Evolutionary conservation across 805 yeast genomes (phyloP).

Genomic region (Starmerella apis): DNA sequence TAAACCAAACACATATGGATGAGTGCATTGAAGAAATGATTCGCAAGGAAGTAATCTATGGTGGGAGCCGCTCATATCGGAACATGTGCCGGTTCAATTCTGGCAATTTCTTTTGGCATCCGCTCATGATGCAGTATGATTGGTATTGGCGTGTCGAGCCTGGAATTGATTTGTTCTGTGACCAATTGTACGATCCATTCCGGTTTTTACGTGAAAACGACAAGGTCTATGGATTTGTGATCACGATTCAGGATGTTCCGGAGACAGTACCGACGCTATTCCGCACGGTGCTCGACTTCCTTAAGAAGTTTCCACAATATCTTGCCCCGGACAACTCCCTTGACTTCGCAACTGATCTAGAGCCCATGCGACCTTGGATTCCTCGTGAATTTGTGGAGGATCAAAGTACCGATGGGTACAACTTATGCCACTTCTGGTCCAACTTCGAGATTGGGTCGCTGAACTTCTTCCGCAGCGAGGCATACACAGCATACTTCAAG

Average conservation of each 20-base stretch:
- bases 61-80: conserved; percentile 57
- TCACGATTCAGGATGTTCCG: conserved; percentile 68
- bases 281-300: conserved; percentile 57
- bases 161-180: conserved; percentile 77
- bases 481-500: conserved; percentile 57
- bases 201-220: conserved; percentile 61
- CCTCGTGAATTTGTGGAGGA: conserved; percentile 4
- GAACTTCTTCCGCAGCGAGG: conserved; percentile 61
- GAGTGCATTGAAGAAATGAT: conserved; percentile 39
- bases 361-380: conserved; percentile 29
- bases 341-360: conserved; percentile 46
- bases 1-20: conserved; percentile 49
- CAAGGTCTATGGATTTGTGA: conserved; percentile 80
- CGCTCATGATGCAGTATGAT: conserved; percentile 58
- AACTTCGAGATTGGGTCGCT: conserved; percentile 73
- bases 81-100: conserved; percentile 95
- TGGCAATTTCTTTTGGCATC: conserved; percentile 79
- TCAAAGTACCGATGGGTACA: conserved; percentile 45
- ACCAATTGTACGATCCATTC: conserved; percentile 63
- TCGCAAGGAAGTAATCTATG: conserved; percentile 48
- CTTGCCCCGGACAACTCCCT: conserved; percentile 55
- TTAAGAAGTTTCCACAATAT: conserved; percentile 48
- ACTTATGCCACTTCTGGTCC: conserved; percentile 81
- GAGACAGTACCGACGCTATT: conserved; percentile 82
- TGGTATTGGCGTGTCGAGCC: conserved; percentile 97